Evolutionary conservation across 805 yeast species (phyloP).

Genomic region (Phaffomyces opuntiae): DNA sequence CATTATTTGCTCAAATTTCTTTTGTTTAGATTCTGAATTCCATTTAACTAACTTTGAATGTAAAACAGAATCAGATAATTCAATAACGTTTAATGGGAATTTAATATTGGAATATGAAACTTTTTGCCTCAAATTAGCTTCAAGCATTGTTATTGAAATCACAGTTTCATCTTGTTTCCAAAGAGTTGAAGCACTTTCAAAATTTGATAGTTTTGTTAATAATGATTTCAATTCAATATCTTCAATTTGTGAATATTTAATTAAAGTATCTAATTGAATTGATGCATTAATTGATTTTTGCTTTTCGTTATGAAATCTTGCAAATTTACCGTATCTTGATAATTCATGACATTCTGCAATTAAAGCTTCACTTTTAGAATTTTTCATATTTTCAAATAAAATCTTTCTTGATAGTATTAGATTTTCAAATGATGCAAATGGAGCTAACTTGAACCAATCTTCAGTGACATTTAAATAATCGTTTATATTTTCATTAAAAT

Average conservation of each 20-base stretch:
- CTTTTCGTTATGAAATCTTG: constrained; percentile 30
- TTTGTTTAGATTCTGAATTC: constrained; percentile 67
- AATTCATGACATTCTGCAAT: constrained; percentile 31
- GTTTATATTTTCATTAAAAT: neutral
- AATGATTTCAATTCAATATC: neutral
- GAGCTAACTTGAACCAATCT: constrained; percentile 32
- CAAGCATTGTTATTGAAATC: constrained; percentile 51
- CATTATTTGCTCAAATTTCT: constrained; percentile 53
- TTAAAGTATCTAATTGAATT: constrained; percentile 35
- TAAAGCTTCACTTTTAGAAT: constrained; percentile 11
- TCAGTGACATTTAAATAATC: constrained; percentile 10
- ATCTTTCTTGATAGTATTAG: constrained; percentile 37
- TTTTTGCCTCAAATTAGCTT: constrained; percentile 17
- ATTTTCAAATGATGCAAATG: constrained; percentile 34
- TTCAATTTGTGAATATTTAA: constrained; percentile 12
- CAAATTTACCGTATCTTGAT: constrained; percentile 33
- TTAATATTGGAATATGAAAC: constrained; percentile 4
- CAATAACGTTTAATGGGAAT: constrained; percentile 7
- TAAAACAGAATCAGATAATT: constrained; percentile 20
- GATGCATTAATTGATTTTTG: constrained; percentile 50
- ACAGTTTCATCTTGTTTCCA: constrained; percentile 59
- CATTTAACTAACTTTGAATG: constrained; percentile 51
- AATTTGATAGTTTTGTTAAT: constrained; percentile 16
- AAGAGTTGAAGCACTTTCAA: constrained; percentile 50
- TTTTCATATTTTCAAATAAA: constrained; percentile 13